Percentiles rank a stretch among this genome's conserved stretches.
Conservation (phyloP, 2,329 filamentous ascomycete species). For the Hymenoscyphus occultus region DNA sequence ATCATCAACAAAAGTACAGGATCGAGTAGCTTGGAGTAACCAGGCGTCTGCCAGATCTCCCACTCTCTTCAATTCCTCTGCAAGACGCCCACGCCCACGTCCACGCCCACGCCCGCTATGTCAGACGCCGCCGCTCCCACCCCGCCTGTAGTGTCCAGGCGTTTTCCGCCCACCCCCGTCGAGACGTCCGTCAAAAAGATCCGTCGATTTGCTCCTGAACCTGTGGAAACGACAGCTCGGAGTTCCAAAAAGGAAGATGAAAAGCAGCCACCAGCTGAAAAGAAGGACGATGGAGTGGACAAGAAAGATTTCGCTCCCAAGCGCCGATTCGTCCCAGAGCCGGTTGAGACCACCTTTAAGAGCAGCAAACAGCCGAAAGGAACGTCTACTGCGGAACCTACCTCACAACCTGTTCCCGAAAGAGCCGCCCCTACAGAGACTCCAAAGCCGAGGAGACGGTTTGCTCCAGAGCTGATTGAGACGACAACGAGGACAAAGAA, state of each 20-base stretch:
- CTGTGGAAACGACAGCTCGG: conserved; percentile 43
- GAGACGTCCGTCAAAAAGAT: conserved; percentile 38
- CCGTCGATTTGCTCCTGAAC: conserved; percentile 41
- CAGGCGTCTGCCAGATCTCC: conserved; percentile 5
- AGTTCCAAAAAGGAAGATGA: conserved; percentile 38
- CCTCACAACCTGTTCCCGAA: conserved; percentile 48
- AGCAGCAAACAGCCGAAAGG: conserved; percentile 49
- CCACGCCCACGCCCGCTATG: conserved; percentile 21
- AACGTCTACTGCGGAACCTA: conserved; percentile 47
- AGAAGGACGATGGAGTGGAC: conserved; percentile 27
- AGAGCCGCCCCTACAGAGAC: conserved; percentile 33
- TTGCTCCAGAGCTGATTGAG: conserved; percentile 78
- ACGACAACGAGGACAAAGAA: conserved; percentile 70
- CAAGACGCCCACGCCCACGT: conserved; percentile 3
- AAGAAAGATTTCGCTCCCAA: conserved; percentile 38
- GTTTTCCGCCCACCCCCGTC: conserved; percentile 36
- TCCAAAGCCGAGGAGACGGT: conserved; percentile 46
- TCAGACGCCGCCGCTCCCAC: conserved; percentile 28
- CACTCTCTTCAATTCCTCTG: conserved; percentile 12
- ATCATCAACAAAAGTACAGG: conserved; percentile 20
- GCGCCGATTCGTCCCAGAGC: conserved; percentile 64
- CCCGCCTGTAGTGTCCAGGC: conserved; percentile 28
- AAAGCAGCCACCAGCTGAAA: conserved; percentile 3
- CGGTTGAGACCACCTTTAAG: conserved; percentile 69
- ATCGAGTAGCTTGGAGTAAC: conserved; percentile 16